A percentile compares a stretch with the other conserved stretches of the same genome.
Evolutionary conservation across 495 filamentous ascomycete species (phyloP).

Genomic region (Talaromyces proteolyticus): DNA sequence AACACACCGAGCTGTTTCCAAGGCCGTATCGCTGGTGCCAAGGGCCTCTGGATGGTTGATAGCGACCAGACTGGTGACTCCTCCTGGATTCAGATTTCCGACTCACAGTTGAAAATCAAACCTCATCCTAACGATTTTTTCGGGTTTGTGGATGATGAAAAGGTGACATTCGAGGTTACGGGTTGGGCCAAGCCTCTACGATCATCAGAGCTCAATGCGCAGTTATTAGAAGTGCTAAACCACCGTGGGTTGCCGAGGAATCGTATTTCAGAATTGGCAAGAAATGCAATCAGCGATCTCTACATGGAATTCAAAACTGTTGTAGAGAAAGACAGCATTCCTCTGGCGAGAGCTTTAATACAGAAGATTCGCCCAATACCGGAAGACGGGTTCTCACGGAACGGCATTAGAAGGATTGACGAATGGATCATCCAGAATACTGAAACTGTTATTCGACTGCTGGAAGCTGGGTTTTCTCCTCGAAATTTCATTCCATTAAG

Average conservation of each 20-base stretch:
- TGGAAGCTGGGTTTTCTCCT: conserved; percentile 59
- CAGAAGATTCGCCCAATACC: conserved; percentile 28
- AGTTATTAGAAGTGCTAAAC: conserved; percentile 72
- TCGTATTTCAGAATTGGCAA: conserved; percentile 53
- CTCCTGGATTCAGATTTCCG: conserved; percentile 70
- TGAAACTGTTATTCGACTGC: conserved; percentile 31
- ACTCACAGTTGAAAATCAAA: conserved; percentile 76
- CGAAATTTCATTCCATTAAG: conserved; percentile 53
- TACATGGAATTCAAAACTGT: conserved; percentile 52
- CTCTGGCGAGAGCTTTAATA: conserved; percentile 28
- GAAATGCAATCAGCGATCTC: conserved; percentile 44
- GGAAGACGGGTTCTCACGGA: conserved; percentile 15
- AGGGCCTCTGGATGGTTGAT: conserved; percentile 85
- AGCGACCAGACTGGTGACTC: conserved; percentile 22
- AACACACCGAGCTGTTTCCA: conserved; percentile 71
- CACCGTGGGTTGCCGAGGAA: conserved; percentile 54
- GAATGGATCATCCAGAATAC: conserved; percentile 27
- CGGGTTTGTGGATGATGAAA: conserved; percentile 32
- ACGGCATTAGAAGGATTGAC: conserved; percentile 23
- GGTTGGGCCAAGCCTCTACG: conserved; percentile 54
- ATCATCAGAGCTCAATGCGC: conserved; percentile 64
- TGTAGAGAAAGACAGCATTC: conserved; percentile 33
- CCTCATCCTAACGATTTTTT: conserved; percentile 47
- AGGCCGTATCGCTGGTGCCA: conserved; percentile 75
- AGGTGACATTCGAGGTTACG: conserved; percentile 71